phyloP scores from a whole-genome alignment of 2,329 filamentous ascomycete genomes.

The Cadophora sp. region DNA sequence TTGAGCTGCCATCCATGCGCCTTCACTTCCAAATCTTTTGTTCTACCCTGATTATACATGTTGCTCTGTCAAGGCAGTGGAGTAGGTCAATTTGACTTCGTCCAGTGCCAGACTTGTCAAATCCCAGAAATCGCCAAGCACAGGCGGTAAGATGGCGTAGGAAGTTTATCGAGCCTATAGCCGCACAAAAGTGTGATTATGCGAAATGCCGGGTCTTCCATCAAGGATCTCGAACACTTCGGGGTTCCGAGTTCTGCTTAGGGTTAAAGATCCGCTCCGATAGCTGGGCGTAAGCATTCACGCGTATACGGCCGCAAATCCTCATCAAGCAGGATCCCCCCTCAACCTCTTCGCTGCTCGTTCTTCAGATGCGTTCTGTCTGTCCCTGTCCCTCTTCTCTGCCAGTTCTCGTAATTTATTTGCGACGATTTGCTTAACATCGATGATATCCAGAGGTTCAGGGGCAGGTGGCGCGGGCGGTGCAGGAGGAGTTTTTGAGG shows the following conservation, averaged over 20 bases:
- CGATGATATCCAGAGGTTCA: not conserved
- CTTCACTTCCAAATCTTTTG: not conserved
- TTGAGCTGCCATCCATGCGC: not conserved
- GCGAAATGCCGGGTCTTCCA: not conserved
- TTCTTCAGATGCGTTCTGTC: not conserved
- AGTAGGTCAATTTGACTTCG: not conserved
- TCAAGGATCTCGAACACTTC: not conserved
- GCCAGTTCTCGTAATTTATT: not conserved
- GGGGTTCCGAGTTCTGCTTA: not conserved
- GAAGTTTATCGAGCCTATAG: not conserved
- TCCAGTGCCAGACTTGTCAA: not conserved
- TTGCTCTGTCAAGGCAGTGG: not conserved
- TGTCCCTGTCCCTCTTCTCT: not conserved
- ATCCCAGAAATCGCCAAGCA: not conserved
- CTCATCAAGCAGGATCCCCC: not conserved
- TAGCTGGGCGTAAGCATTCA: not conserved
- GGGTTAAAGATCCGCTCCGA: not conserved
- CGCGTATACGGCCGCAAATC: not conserved
- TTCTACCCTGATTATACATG: not conserved
- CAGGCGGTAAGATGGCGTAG: not conserved
- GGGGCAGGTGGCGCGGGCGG: not conserved
- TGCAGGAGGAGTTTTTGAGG: not conserved
- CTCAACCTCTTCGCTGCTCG: not conserved
- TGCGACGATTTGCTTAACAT: slow-evolving; percentile 6
- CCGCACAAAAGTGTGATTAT: not conserved